These are phyloP conservation scores for Herpotrichia juniperi DNA, from an alignment of 2,329 filamentous ascomycete species.

Conservation along the genomic window DNA sequence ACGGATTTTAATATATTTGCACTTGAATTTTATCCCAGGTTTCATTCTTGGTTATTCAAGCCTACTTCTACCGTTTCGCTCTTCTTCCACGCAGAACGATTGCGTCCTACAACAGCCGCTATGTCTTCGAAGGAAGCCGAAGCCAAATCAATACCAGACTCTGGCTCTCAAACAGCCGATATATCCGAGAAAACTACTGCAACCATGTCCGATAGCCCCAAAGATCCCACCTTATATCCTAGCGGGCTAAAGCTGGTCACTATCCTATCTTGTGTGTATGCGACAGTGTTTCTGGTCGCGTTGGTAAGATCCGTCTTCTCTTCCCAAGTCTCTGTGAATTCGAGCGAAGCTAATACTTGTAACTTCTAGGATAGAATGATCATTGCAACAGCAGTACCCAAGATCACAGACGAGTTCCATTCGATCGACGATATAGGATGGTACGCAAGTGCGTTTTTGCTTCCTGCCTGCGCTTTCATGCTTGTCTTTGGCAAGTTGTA, in stretches of 20 bases:
- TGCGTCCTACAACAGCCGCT: not conserved
- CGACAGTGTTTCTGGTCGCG: conserved; percentile 7
- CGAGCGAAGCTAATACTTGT: conserved; percentile 8
- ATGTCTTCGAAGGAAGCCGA: not conserved
- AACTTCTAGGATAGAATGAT: conserved; percentile 25
- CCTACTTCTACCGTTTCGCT: too few species aligned
- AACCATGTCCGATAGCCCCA: not conserved
- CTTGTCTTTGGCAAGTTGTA: conserved; percentile 7
- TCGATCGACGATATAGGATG: conserved; percentile 22
- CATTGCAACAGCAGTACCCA: conserved; percentile 19
- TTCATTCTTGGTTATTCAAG: too few species aligned
- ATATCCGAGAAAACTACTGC: too few species aligned
- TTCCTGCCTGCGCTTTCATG: conserved; percentile 46
- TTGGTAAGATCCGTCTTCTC: conserved; percentile 10
- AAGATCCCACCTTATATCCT: not conserved
- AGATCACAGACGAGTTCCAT: conserved; percentile 21
- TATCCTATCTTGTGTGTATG: conserved; percentile 5
- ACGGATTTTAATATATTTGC: too few species aligned
- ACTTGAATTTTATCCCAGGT: too few species aligned
- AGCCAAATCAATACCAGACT: not conserved
- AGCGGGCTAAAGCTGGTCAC: conserved; percentile 5
- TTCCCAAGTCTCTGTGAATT: conserved; percentile 11
- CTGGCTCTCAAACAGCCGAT: too few species aligned
- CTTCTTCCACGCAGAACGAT: too few species aligned
- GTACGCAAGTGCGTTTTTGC: conserved; percentile 46